phyloP scores from a whole-genome alignment of 257 asterid species.

The Rhazya stricta region DNA sequence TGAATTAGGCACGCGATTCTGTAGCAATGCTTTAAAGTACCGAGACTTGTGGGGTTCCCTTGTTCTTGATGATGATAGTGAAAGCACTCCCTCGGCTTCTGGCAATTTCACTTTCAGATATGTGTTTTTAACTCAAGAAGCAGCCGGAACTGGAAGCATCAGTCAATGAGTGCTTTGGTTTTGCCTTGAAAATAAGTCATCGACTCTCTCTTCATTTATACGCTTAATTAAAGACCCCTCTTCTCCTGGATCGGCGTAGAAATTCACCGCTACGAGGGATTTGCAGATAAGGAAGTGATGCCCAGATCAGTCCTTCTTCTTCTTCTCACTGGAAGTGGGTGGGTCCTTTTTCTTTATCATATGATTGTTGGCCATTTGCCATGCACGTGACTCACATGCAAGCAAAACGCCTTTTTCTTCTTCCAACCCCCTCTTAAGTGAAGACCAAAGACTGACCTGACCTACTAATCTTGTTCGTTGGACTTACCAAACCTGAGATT shows the following conservation, averaged over 20 bases:
- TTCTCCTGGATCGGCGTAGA: background rate
- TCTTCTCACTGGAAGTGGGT: background rate
- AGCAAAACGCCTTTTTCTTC: background rate
- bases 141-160: background rate
- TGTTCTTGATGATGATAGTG: background rate
- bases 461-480: background rate
- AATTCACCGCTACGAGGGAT: background rate
- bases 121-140: slow-evolving; percentile 5
- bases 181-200: slow-evolving; percentile 26
- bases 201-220: slow-evolving; percentile 21
- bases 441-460: background rate
- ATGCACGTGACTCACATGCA: slow-evolving; percentile 26
- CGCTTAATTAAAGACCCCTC: background rate
- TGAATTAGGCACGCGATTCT: slow-evolving; percentile 11
- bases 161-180: slow-evolving; percentile 20
- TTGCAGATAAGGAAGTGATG: background rate
- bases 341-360: slow-evolving; percentile 5
- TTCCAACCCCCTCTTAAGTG: background rate
- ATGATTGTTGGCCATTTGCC: slow-evolving; percentile 20
- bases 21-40: slow-evolving; percentile 31
- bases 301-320: background rate
- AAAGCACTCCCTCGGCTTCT: background rate
- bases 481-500: background rate
- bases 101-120: background rate
- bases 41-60: slow-evolving; percentile 21